Base-by-base conservation (phyloP, 108 stramenopile species). In the Cylindrotheca closterium region DNA sequence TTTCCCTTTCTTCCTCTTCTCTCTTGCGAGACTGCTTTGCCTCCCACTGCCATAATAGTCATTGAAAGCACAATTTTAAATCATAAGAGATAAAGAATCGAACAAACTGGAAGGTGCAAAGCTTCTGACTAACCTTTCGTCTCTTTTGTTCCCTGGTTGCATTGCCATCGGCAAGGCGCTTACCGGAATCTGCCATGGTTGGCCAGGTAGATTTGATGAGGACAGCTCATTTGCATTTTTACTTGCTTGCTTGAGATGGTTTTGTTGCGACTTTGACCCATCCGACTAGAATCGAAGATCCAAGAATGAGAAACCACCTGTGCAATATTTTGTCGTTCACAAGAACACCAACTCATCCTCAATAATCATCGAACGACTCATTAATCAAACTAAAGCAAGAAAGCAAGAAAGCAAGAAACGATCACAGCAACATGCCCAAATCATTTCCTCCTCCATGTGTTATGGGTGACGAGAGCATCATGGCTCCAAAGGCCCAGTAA, bases 391-490 rank as follows among this genome's bases (percentile, higher is more conserved):
- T n/a, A n/a, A n/a, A n/a, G n/a, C n/a, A n/a, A n/a, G n/a, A n/a
- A n/a, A n/a, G n/a, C n/a, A n/a, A n/a, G n/a, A n/a, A n/a, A n/a
- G n/a, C n/a, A n/a, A n/a, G n/a, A n/a, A n/a, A n/a, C n/a, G n/a
- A n/a, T n/a, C n/a, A n/a, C n/a, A n/a, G n/a, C n/a, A n/a, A n/a
- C n/a, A n/a, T n/a, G n/a, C n/a, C n/a, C n/a, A n/a, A n/a, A n/a
- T n/a, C 49, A 1, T 63, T 63, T 51, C 61, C 61, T 51, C 75
- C 86, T 19, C 88, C 89, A 18, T 81, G 78, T 60, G 89, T 94
- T 55, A 90, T 91, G 87, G 91, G 95, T 8, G 84, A 84, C 60
- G 93, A 96, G 59, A 62, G 67, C 29, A 83, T 96, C 68, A 96
- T 96, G 93, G 59, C 81, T 19, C 82, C 77, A 10, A 92, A 92